A percentile compares a stretch with the other conserved stretches of the same genome.
Evolutionary conservation across 140 eudicot species (phyloP).

Genomic region (Eryngium alpinum): DNA sequence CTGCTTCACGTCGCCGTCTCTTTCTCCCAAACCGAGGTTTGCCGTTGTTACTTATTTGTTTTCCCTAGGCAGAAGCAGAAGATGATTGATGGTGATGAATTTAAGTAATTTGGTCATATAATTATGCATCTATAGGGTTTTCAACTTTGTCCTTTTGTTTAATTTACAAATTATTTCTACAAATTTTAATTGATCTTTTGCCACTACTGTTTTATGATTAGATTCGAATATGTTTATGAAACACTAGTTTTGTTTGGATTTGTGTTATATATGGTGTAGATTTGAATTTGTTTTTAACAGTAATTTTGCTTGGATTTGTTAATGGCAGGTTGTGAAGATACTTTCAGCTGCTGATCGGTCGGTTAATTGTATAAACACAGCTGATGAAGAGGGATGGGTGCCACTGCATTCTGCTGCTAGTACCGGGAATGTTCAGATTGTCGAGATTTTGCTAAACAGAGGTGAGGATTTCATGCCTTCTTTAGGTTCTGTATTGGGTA

Average conservation of each 20-base stretch:
- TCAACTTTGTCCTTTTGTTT: too few species aligned
- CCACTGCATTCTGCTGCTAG: slow-evolving; percentile 85
- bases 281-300: neutral
- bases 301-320: neutral
- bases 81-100: too few species aligned
- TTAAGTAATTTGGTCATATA: too few species aligned
- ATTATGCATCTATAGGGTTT: too few species aligned
- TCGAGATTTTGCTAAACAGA: slow-evolving; percentile 50
- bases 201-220: too few species aligned
- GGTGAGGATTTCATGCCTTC: slow-evolving; percentile 30
- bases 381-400: slow-evolving; percentile 86
- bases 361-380: slow-evolving; percentile 41
- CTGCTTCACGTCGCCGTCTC: slow-evolving; percentile 90
- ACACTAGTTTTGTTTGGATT: neutral
- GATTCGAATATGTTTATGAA: too few species aligned
- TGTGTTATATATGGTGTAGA: neutral
- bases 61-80: too few species aligned
- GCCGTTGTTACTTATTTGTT: too few species aligned
- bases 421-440: slow-evolving; percentile 58
- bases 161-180: too few species aligned
- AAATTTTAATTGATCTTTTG: too few species aligned
- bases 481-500: neutral
- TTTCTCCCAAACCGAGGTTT: slow-evolving; percentile 47
- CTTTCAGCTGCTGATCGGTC: slow-evolving; percentile 50
- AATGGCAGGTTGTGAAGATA: slow-evolving; percentile 57